phyloP scores from a whole-genome alignment of 148 eudicot genomes.

The Bassia scoparia region DNA sequence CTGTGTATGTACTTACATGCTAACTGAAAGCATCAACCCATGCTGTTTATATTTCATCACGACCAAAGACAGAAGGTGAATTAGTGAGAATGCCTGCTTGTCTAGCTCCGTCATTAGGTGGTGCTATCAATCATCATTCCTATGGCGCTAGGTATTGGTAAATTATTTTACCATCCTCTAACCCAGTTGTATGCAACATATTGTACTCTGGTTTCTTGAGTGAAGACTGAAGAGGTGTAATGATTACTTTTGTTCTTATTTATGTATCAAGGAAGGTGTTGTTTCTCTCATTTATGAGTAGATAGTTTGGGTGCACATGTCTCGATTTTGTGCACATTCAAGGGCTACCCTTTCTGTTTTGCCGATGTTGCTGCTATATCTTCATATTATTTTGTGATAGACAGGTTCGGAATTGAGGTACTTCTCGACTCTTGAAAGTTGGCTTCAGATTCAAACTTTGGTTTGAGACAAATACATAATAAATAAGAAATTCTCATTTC shows the following conservation, averaged over 20 bases:
- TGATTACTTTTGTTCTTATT: background rate
- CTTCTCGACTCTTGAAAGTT: too few species aligned
- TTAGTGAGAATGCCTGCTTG: conserved; percentile 2
- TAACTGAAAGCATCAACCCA: conserved; percentile 29
- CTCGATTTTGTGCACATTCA: too few species aligned
- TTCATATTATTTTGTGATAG: too few species aligned
- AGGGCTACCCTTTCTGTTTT: too few species aligned
- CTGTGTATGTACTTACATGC: conserved; percentile 18
- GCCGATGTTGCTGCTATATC: too few species aligned
- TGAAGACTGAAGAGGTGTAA: conserved; percentile 3
- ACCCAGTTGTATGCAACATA: background rate
- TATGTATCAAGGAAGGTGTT: conserved; percentile 1
- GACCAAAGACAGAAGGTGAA: conserved; percentile 17
- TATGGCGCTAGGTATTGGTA: background rate
- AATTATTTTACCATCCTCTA: background rate
- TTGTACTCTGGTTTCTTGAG: background rate
- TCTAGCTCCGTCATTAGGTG: background rate
- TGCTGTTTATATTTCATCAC: conserved; percentile 27
- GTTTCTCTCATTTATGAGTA: background rate
- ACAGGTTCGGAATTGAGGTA: too few species aligned
- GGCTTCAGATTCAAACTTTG: too few species aligned
- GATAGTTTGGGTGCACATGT: background rate
- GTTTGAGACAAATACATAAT: too few species aligned
- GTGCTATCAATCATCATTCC: background rate
- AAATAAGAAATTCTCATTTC: too few species aligned